Conservation (phyloP, 1,284 basidiomycete genomes). For the Serendipita sp. region DNA sequence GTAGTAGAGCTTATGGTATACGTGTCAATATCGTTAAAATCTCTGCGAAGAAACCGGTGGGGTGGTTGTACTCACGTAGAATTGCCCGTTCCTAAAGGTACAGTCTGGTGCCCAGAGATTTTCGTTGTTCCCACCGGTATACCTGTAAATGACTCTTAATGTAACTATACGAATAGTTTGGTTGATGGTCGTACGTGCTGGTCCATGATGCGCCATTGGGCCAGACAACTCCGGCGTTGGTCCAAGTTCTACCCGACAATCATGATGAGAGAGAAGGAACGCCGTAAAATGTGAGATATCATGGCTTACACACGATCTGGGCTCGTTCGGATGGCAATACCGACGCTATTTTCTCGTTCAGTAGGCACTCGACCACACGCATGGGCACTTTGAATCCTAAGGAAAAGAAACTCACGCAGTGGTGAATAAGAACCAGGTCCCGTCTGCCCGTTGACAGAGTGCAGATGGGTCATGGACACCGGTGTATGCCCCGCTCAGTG, state of each 20-base stretch:
- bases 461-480: neutral
- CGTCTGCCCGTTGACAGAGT: neutral
- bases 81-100: constrained; percentile 29
- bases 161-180: too few relatives aligned
- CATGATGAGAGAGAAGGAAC: neutral
- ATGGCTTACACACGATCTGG: constrained; percentile 28
- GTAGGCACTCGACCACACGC: too few relatives aligned
- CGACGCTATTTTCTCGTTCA: constrained; percentile 13
- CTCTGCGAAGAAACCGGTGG: neutral
- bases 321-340: constrained; percentile 38
- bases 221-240: constrained; percentile 34
- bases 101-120: constrained; percentile 39
- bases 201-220: constrained; percentile 37
- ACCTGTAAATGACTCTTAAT: constrained; percentile 24
- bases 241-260: constrained; percentile 26
- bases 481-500: neutral
- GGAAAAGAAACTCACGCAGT: neutral
- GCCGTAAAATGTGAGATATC: neutral
- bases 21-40: constrained; percentile 30
- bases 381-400: too few relatives aligned
- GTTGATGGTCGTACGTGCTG: constrained; percentile 23
- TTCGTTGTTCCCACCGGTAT: constrained; percentile 33
- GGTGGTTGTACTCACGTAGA: constrained; percentile 24
- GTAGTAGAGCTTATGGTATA: constrained; percentile 24
- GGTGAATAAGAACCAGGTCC: neutral